Percentiles rank a stretch among this genome's conserved stretches.
phyloP scores from a whole-genome alignment of 805 yeast species.

The Myxozyma nipponensis region DNA sequence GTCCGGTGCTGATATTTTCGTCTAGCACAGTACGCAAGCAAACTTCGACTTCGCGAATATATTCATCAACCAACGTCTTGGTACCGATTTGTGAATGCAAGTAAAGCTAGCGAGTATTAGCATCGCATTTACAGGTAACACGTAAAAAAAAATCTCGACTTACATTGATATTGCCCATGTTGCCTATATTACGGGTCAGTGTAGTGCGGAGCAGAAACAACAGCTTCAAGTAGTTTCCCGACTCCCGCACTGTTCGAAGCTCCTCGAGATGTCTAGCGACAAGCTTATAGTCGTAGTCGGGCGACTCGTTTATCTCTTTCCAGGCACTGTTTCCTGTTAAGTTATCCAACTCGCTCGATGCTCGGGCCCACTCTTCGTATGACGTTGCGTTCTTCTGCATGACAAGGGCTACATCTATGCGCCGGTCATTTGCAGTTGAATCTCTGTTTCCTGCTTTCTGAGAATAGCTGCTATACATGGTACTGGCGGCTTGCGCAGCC shows the following conservation, averaged over 20 bases:
- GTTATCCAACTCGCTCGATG: conserved; percentile 58
- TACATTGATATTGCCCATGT: conserved; percentile 69
- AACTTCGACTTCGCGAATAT: conserved; percentile 69
- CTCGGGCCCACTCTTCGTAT: conserved; percentile 61
- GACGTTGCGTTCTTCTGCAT: conserved; percentile 19
- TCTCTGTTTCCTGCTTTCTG: not conserved
- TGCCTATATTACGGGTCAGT: conserved; percentile 81
- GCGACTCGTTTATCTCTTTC: conserved; percentile 59
- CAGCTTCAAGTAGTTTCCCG: conserved; percentile 56
- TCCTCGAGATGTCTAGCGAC: conserved; percentile 52
- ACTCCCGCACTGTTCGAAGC: conserved; percentile 55
- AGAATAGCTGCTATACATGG: not conserved
- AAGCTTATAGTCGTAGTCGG: conserved; percentile 68
- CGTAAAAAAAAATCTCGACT: not conserved
- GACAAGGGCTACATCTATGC: conserved; percentile 13
- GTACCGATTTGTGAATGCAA: conserved; percentile 82
- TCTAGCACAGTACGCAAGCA: conserved; percentile 36
- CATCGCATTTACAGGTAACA: not conserved
- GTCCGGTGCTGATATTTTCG: conserved; percentile 30
- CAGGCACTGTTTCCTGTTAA: conserved; percentile 63
- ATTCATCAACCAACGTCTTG: conserved; percentile 75
- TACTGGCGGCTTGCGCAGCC: not conserved
- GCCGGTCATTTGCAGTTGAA: not conserved
- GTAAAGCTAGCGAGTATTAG: conserved; percentile 45
- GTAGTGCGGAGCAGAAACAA: conserved; percentile 76